Percentiles rank a stretch among this genome's conserved stretches.
Evolutionary conservation across 2,329 filamentous ascomycete genomes (phyloP).

Genomic region (Alternaria longipes): DNA sequence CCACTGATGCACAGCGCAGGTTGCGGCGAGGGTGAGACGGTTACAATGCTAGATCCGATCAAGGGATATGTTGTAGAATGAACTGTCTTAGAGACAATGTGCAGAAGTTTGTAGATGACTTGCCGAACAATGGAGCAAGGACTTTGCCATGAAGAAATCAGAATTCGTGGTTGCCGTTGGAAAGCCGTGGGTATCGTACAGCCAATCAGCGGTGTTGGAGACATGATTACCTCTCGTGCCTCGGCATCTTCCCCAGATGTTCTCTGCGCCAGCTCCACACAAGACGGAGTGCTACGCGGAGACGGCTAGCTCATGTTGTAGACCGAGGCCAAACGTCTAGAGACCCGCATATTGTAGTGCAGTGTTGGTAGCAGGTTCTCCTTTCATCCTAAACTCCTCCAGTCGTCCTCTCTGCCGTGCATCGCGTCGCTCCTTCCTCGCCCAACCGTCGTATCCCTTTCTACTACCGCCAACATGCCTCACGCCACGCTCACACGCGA

Average conservation of each 20-base stretch:
- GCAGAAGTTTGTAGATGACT: not conserved
- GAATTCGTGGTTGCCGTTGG: not conserved
- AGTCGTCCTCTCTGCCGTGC: not conserved
- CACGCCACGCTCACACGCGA: conserved; percentile 57
- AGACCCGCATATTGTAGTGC: conserved; percentile 21
- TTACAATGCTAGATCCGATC: too few relatives aligned
- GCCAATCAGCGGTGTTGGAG: conserved; percentile 2
- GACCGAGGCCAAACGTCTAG: conserved; percentile 29
- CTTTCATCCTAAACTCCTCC: conserved; percentile 1
- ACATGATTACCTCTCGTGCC: conserved; percentile 18
- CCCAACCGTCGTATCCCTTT: not conserved
- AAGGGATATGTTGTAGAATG: not conserved
- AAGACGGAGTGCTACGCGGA: conserved; percentile 24
- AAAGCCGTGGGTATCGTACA: not conserved
- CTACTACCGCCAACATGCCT: conserved; percentile 36
- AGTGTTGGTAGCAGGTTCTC: conserved; percentile 2
- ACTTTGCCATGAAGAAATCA: not conserved
- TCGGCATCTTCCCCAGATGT: conserved; percentile 35
- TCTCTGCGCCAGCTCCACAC: conserved; percentile 22
- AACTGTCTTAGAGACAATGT: not conserved
- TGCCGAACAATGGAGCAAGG: not conserved
- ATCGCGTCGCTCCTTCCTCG: not conserved
- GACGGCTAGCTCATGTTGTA: conserved; percentile 24
- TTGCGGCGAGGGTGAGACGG: too few relatives aligned
- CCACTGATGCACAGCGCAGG: too few relatives aligned